Percentiles rank a stretch among this genome's conserved stretches.
Evolutionary conservation across 164 flowering plant species (phyloP).

Genomic region (Saururus chinensis): DNA sequence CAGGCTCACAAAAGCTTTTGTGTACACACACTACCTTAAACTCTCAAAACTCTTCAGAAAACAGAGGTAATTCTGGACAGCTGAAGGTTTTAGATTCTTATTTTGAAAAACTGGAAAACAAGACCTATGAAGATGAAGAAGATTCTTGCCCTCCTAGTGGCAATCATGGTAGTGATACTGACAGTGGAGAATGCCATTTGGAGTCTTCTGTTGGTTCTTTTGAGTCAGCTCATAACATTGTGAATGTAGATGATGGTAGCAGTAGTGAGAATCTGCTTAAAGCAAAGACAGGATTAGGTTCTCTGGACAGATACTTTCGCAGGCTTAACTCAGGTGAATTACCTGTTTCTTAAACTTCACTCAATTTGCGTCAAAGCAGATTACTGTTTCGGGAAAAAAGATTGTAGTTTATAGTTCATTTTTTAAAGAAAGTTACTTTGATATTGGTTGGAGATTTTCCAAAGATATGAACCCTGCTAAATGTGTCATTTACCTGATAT

Average conservation of each 20-base stretch:
- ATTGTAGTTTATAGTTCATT: background rate
- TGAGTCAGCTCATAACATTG: constrained; percentile 4
- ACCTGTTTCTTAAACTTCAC: background rate
- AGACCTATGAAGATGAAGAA: constrained; percentile 5
- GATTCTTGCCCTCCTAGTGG: constrained; percentile 1
- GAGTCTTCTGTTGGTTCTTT: constrained; percentile 6
- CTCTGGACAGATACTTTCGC: constrained; percentile 30
- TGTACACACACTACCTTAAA: constrained; percentile 2
- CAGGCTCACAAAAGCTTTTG: background rate
- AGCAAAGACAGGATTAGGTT: constrained; percentile 22
- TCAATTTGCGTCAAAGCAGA: background rate
- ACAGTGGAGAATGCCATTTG: constrained; percentile 3
- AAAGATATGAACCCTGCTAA: too few relatives aligned
- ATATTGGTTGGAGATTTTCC: background rate
- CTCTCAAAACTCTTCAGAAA: constrained; percentile 12
- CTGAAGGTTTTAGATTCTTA: constrained; percentile 39
- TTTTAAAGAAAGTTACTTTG: too few relatives aligned
- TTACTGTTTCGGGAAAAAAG: background rate
- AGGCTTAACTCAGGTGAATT: constrained; percentile 28
- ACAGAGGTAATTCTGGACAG: constrained; percentile 24
- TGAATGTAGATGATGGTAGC: constrained; percentile 1
- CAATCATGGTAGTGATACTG: background rate
- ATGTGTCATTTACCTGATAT: too few relatives aligned
- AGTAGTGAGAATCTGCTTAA: constrained; percentile 10
- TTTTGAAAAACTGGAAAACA: constrained; percentile 32